A percentile compares a stretch with the other conserved stretches of the same genome.
These are phyloP conservation scores for Jamesozyma rosinii DNA, from an alignment of 805 yeast genomes.

Conservation along the genomic window DNA sequence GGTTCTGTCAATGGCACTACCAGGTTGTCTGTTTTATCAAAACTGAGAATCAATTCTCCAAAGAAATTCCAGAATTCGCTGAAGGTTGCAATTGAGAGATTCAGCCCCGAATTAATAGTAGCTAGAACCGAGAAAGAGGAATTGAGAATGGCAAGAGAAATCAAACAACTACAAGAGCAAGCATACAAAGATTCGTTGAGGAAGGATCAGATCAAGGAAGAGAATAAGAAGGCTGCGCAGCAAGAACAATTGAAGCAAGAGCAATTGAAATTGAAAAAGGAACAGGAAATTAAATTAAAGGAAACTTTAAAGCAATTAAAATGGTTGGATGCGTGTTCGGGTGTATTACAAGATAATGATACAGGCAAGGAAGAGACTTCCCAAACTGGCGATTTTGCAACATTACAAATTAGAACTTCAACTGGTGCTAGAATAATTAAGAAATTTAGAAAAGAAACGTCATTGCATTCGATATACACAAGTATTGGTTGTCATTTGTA, in stretches of 20 bases:
- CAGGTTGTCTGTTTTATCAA: constrained; percentile 30
- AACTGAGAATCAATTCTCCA: constrained; percentile 24
- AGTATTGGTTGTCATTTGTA: constrained; percentile 23
- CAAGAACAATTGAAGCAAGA: constrained; percentile 5
- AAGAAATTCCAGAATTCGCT: constrained; percentile 32
- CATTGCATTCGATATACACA: constrained; percentile 17
- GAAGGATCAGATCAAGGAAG: constrained; percentile 46
- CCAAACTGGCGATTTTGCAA: constrained; percentile 11
- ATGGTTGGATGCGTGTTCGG: constrained; percentile 19
- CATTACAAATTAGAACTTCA: constrained; percentile 27
- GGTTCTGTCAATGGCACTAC: constrained; percentile 25
- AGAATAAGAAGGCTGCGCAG: constrained; percentile 31
- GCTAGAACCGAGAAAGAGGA: constrained; percentile 56
- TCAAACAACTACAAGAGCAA: constrained; percentile 55
- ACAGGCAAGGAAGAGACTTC: background rate
- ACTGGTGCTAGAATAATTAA: constrained; percentile 25
- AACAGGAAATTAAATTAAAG: constrained; percentile 10
- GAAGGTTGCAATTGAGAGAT: constrained; percentile 40
- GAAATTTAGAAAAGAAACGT: constrained; percentile 15
- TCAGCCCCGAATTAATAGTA: constrained; percentile 50
- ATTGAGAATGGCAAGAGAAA: constrained; percentile 44
- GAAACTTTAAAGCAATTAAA: constrained; percentile 14
- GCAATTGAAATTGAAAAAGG: constrained; percentile 6
- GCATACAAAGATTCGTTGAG: constrained; percentile 56
- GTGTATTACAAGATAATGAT: background rate